Base-by-base conservation (phyloP, 1,139 yeast genomes). In the Kodamaea derodonti region DNA sequence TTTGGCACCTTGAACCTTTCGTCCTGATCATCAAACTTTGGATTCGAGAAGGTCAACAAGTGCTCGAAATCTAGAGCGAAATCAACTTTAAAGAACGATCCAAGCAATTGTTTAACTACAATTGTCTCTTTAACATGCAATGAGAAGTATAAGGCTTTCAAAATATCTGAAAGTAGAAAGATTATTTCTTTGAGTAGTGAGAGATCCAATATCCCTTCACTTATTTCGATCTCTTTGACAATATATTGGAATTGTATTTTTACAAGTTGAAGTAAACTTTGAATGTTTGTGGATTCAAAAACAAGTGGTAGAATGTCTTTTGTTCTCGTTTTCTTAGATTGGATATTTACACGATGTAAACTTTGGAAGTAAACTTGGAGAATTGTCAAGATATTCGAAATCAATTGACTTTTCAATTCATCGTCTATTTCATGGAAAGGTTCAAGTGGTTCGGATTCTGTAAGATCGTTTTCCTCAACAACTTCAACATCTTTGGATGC, bases 171-270 rank as follows among this genome's bases (percentile, higher is more conserved):
- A 11, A 64, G 31, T 32, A 62, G 43, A 16, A 45, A 45, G 7
- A 66, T 48, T 3, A 52, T 39, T 29, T 62, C 66, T 34, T 60
- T 62, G 10, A 62, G 45, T n/a, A 56, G 45, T 4, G 40, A 33
- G 34, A 52, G 51, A 14, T 46, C 46, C 2, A 48, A 45, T 10
- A 40, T 37, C 3, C 35, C 34, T 3, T 20, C 14, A 1, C 54
- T 41, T 3, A 32, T 22, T 25, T 49, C 54, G 4, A 56, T 50
- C 8, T 34, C 36, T 0, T 40, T 38, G 6, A 59, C 32, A 2
- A 54, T 37, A 8, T 39, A 38, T 3, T 45, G 41, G 23, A 63
- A 46, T 26, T 47, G 54, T 49, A 52, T 49, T 23, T 54, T 51
- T 11, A 51, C 30, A 5, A 33, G 40, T 1, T 30, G 30, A 29